phyloP scores from a whole-genome alignment of 2,329 filamentous ascomycete species.

The Claviceps maximensis region DNA sequence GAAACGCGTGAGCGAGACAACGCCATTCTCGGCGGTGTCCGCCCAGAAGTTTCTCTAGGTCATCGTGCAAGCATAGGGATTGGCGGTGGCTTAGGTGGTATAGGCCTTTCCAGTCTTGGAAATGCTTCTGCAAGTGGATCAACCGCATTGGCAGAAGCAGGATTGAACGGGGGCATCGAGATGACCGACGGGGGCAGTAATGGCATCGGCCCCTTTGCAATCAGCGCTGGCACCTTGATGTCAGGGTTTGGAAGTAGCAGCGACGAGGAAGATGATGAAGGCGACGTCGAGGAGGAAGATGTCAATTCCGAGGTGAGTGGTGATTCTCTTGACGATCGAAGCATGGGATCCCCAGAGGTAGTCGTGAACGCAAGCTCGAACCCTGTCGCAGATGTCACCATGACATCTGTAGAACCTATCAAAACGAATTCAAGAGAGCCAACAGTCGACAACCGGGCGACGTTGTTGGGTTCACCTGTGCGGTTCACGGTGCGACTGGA shows the following conservation, averaged over 20 bases:
- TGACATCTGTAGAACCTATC: constrained; percentile 19
- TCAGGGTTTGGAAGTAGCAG: constrained; percentile 91
- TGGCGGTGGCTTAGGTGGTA: constrained; percentile 32
- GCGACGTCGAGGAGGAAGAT: constrained; percentile 72
- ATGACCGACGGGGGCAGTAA: constrained; percentile 49
- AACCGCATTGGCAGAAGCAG: constrained; percentile 65
- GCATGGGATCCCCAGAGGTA: constrained; percentile 15
- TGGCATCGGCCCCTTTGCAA: constrained; percentile 58
- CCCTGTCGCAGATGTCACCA: constrained; percentile 17
- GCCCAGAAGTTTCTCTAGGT: constrained; percentile 78
- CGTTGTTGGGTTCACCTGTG: constrained; percentile 3
- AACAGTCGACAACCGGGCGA: constrained; percentile 7
- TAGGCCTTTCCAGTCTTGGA: constrained; percentile 34
- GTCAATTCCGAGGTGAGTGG: constrained; percentile 52
- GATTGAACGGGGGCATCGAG: constrained; percentile 65
- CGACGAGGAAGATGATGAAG: constrained; percentile 91
- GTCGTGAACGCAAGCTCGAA: constrained; percentile 14
- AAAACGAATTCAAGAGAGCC: constrained; percentile 12
- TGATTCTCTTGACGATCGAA: constrained; percentile 21
- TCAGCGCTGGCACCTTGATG: constrained; percentile 61
- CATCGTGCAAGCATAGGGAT: constrained; percentile 52
- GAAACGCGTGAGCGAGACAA: constrained; percentile 95
- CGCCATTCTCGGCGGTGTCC: constrained; percentile 89
- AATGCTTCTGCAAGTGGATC: constrained; percentile 33
- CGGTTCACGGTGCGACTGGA: constrained; percentile 4